Conservation (phyloP, 2,329 filamentous ascomycete species). For the Fusarium sp. region DNA sequence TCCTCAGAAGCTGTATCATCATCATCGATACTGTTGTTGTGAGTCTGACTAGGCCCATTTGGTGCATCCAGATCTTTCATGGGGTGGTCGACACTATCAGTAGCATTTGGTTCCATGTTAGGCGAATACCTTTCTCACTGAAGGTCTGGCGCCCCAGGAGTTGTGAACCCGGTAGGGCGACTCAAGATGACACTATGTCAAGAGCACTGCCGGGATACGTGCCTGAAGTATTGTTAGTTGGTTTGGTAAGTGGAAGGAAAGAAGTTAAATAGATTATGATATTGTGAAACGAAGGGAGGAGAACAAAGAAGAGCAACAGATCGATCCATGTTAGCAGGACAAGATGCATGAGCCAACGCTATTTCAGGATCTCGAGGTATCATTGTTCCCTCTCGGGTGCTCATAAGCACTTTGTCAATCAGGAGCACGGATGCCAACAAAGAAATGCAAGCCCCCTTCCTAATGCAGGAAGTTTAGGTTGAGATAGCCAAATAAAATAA, state of each 20-base stretch:
- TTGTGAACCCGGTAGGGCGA: conserved; percentile 11
- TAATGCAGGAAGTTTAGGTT: background rate
- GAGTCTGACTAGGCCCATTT: conserved; percentile 42
- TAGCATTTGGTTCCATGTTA: conserved; percentile 45
- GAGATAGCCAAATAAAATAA: conserved; percentile 1
- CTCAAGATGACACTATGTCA: conserved; percentile 2
- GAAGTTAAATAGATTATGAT: background rate
- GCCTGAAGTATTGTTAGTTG: conserved; percentile 20
- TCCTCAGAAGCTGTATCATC: conserved; percentile 52
- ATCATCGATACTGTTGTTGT: conserved; percentile 46
- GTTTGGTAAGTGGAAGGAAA: background rate
- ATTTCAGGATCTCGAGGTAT: background rate
- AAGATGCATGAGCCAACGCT: conserved; percentile 8
- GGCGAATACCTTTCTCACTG: conserved; percentile 21
- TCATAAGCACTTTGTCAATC: background rate
- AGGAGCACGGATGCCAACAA: background rate
- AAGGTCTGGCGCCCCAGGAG: conserved; percentile 37
- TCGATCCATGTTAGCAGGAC: conserved; percentile 8
- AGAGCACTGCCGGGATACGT: background rate
- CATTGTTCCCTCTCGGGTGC: conserved; percentile 7
- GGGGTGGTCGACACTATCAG: conserved; percentile 59
- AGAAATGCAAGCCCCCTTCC: background rate
- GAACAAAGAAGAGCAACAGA: background rate
- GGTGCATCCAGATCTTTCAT: conserved; percentile 56
- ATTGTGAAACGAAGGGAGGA: background rate